Base-by-base conservation (phyloP, 2,329 filamentous ascomycete species). In the Aspergillus pseudoglaucus region DNA sequence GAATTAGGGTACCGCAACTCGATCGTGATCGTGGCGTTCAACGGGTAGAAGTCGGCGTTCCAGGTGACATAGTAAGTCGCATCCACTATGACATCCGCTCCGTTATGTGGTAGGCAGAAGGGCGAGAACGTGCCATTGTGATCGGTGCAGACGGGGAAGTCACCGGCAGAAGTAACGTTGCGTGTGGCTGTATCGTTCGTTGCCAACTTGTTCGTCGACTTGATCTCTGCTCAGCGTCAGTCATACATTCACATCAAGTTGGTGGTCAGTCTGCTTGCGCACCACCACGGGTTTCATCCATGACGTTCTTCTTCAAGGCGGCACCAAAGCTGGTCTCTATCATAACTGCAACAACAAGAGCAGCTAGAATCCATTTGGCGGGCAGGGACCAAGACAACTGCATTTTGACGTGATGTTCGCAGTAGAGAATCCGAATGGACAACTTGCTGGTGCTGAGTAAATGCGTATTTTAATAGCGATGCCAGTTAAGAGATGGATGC, bases 1-100 rank as follows among this genome's bases (percentile, higher is more conserved):
- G 63, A 58, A 43, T 72, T 66, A 45, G 55, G 49, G 50, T 66
- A 72, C 50, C 61, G 55, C 44, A 69, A 45, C 20, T 62, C 56
- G 38, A 69, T 59, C 8, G 53, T 62, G 42, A 66, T 61, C 23
- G 57, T 64, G 23, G 63, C 57, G 48, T 67, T 64, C 42, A 59
- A 40, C 6, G 54, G 47, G 50, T 66, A 66, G 20, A 59, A 57
- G 46, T 63, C 57, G n/a, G 64, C 53, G 49, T 69, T 57, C 68
- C 67, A 70, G 6, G 64, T 68, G 15, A 67, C 63, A 47, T 68
- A 69, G 54, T 71, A 70, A 2, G 62, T 68, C 23, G 64, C 63
- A 43, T 60, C 68, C n/a, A 65, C 59, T 32, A 63, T 59, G n/a
- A 70, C 52, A 8, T 62, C 55, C 2, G 60, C 57, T 22, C 56